A percentile compares a stretch with the other conserved stretches of the same genome.
phyloP scores from a whole-genome alignment of 1,139 yeast species.

The Suhomyces kunorum region DNA sequence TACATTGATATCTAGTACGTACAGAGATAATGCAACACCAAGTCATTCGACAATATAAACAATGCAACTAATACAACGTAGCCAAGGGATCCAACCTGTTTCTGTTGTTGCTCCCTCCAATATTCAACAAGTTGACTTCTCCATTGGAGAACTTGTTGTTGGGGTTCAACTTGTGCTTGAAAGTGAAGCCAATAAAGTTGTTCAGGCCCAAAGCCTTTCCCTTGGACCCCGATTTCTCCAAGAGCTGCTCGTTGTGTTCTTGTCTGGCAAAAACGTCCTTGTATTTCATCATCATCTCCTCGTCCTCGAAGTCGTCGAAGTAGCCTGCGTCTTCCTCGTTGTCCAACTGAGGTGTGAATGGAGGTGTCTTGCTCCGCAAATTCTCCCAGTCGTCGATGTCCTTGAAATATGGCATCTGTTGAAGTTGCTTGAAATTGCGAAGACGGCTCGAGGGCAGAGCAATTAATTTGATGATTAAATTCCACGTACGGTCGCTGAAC shows the following conservation, averaged over 20 bases:
- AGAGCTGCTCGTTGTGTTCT: slow-evolving; percentile 77
- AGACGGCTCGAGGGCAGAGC: slow-evolving; percentile 78
- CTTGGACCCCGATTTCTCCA: slow-evolving; percentile 53
- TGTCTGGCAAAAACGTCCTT: slow-evolving; percentile 94
- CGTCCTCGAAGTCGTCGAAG: slow-evolving; percentile 96
- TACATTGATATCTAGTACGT: background rate
- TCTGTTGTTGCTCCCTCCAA: slow-evolving; percentile 21
- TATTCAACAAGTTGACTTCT: slow-evolving; percentile 42
- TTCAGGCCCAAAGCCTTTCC: slow-evolving; percentile 40
- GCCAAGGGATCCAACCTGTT: slow-evolving; percentile 47
- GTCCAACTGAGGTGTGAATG: slow-evolving; percentile 95
- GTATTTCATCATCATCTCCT: slow-evolving; percentile 95
- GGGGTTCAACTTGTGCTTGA: slow-evolving; percentile 80
- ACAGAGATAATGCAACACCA: slow-evolving; percentile 6
- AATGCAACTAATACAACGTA: slow-evolving; percentile 37
- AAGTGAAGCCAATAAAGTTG: slow-evolving; percentile 91
- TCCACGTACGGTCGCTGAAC: slow-evolving; percentile 97
- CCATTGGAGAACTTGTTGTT: slow-evolving; percentile 49
- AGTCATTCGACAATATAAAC: background rate
- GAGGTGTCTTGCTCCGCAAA: slow-evolving; percentile 74
- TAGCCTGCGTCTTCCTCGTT: slow-evolving; percentile 98
- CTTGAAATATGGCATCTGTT: slow-evolving; percentile 74
- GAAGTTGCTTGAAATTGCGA: slow-evolving; percentile 77
- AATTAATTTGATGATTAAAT: slow-evolving; percentile 72
- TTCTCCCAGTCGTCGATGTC: slow-evolving; percentile 74